Percentiles rank a stretch among this genome's conserved stretches.
Evolutionary conservation across 2,329 filamentous ascomycete genomes (phyloP).

Genomic region (Colletotrichum cereale): DNA sequence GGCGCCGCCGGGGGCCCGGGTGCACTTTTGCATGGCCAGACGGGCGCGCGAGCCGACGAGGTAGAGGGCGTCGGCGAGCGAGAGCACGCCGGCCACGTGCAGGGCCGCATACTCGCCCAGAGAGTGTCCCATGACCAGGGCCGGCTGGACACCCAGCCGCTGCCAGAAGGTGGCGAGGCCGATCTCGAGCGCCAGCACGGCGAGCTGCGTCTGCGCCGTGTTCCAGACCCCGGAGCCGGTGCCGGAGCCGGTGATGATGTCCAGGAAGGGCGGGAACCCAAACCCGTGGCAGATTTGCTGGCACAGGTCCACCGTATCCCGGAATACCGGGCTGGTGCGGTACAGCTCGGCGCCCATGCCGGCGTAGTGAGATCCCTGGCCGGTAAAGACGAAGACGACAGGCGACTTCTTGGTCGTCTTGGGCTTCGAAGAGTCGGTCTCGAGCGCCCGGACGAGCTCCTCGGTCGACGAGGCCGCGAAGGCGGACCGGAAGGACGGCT

Average conservation of each 20-base stretch:
- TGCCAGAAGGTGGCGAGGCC: slow-evolving; percentile 49
- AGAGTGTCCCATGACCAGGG: slow-evolving; percentile 51
- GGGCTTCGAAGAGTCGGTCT: not conserved
- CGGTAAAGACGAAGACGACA: slow-evolving; percentile 55
- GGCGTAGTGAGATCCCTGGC: slow-evolving; percentile 50
- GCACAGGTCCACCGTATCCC: slow-evolving; percentile 48
- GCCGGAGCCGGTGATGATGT: slow-evolving; percentile 50
- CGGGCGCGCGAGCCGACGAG: slow-evolving; percentile 68
- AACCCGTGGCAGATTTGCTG: slow-evolving; percentile 47
- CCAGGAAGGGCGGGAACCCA: slow-evolving; percentile 55
- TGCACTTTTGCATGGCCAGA: slow-evolving; percentile 68
- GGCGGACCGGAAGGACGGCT: not conserved
- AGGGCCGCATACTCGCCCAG: slow-evolving; percentile 53
- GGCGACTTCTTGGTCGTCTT: slow-evolving; percentile 19
- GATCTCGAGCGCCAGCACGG: slow-evolving; percentile 50
- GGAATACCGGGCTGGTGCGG: slow-evolving; percentile 45
- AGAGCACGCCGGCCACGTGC: slow-evolving; percentile 48
- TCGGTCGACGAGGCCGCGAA: not conserved
- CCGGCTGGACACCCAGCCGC: slow-evolving; percentile 46
- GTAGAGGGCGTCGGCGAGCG: slow-evolving; percentile 60
- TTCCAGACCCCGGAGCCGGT: slow-evolving; percentile 24
- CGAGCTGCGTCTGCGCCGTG: slow-evolving; percentile 50
- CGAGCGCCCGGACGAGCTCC: not conserved
- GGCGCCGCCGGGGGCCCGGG: not conserved
- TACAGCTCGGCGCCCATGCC: slow-evolving; percentile 50